A percentile compares a stretch with the other conserved stretches of the same genome.
Conservation (phyloP, 495 filamentous ascomycete genomes). For the Cercophora sp. region DNA sequence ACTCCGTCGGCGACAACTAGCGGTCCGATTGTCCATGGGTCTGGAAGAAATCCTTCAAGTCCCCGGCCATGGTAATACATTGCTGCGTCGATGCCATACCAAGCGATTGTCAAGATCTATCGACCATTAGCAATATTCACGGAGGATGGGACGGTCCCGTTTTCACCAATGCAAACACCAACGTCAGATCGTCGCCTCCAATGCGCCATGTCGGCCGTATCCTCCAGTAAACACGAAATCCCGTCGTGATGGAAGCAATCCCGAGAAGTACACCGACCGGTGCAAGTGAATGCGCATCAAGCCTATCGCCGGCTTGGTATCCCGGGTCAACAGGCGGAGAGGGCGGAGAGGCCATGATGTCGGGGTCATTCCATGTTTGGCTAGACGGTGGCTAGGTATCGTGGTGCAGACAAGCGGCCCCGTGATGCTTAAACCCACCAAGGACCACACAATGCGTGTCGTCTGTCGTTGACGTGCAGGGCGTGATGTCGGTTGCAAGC, state of each 20-base stretch:
- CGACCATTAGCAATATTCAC: neutral
- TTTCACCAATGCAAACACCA: conserved; percentile 5
- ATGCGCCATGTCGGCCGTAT: conserved; percentile 3
- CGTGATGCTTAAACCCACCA: no score
- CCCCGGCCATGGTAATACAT: conserved; percentile 6
- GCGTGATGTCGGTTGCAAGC: no score
- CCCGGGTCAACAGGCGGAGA: neutral
- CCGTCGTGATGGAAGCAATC: neutral
- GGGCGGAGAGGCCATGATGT: neutral
- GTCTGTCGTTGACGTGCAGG: no score
- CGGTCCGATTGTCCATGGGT: neutral
- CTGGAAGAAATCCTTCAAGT: neutral
- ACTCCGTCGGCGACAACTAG: conserved; percentile 3
- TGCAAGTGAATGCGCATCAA: neutral
- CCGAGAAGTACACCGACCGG: neutral
- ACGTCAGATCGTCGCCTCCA: neutral
- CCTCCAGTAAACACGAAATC: conserved; percentile 4
- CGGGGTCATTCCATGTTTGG: no score
- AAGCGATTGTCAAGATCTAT: neutral
- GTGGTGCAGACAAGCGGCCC: no score
- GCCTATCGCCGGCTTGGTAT: conserved; percentile 3
- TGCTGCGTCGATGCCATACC: conserved; percentile 6
- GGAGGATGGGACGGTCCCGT: neutral
- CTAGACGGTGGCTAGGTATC: no score
- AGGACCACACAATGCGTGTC: no score